Percentiles rank a stretch among this genome's conserved stretches.
phyloP scores from a whole-genome alignment of 176 grass and related monocot genomes.

The Avena eriantha region DNA sequence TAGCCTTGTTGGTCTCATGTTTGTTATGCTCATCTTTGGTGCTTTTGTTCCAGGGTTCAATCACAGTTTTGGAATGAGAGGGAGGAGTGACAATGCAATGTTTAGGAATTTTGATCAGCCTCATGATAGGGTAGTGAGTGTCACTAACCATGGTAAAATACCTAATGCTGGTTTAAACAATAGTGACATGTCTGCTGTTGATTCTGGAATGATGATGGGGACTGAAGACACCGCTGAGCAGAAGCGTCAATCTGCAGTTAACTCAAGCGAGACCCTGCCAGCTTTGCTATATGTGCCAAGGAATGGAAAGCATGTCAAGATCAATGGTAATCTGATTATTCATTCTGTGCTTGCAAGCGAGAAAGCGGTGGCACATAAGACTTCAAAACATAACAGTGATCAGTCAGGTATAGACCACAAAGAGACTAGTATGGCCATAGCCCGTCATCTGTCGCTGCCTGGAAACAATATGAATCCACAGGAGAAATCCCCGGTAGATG shows the following conservation, averaged over 20 bases:
- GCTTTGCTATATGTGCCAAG: conserved; percentile 95
- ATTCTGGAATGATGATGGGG: conserved; percentile 33
- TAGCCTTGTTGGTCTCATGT: conserved; percentile 83
- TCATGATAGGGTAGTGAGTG: conserved; percentile 63
- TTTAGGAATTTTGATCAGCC: conserved; percentile 54
- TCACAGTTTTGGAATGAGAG: conserved; percentile 53
- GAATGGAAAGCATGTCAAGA: conserved; percentile 99
- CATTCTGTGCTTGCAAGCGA: conserved; percentile 95
- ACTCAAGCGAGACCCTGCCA: conserved; percentile 84
- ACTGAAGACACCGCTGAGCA: conserved; percentile 24
- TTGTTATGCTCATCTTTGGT: conserved; percentile 61
- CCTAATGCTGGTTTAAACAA: conserved; percentile 42
- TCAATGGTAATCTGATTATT: conserved; percentile 97
- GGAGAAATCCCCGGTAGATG: conserved; percentile 61
- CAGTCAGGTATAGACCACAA: conserved; percentile 56
- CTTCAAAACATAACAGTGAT: conserved; percentile 34
- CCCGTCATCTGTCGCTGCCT: conserved; percentile 54
- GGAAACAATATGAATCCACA: conserved; percentile 56
- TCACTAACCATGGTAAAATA: conserved; percentile 51
- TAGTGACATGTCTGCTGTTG: conserved; percentile 44
- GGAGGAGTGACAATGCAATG: conserved; percentile 25
- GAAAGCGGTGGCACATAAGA: conserved; percentile 68
- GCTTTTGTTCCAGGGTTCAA: conserved; percentile 66
- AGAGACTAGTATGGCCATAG: conserved; percentile 67
- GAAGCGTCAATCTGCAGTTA: conserved; percentile 41